phyloP scores from a whole-genome alignment of 345 rosid genomes.

The Ailanthus altissimus region DNA sequence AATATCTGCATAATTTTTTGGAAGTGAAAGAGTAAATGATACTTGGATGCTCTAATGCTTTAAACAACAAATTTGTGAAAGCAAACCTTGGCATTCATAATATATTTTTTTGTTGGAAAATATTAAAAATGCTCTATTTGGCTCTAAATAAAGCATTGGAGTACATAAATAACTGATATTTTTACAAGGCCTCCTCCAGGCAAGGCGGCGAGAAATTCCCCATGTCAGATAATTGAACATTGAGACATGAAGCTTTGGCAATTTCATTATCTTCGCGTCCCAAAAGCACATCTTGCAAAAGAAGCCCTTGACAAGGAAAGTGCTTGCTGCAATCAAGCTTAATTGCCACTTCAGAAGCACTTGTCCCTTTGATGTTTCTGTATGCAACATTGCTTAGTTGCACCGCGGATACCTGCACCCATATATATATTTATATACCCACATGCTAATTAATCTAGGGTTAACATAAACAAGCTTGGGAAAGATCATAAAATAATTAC shows the following conservation, averaged over 20 bases:
- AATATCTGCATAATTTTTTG: too few relatives aligned
- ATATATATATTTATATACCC: too few relatives aligned
- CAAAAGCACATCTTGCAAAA: constrained; percentile 50
- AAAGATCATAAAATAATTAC: constrained; percentile 31
- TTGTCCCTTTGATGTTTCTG: constrained; percentile 73
- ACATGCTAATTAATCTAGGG: not conserved
- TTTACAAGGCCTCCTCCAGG: too few relatives aligned
- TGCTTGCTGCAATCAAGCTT: constrained; percentile 64
- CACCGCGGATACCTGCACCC: constrained; percentile 65
- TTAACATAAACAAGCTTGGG: not conserved
- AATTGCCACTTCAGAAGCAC: constrained; percentile 62
- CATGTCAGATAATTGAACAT: constrained; percentile 36
- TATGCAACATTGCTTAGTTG: constrained; percentile 68
- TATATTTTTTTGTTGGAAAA: too few relatives aligned
- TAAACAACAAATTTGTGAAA: too few relatives aligned
- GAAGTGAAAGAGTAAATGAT: too few relatives aligned
- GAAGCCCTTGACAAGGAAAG: constrained; percentile 58
- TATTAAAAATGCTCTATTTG: too few relatives aligned
- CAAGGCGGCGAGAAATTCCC: constrained; percentile 59
- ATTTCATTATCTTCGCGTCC: constrained; percentile 23
- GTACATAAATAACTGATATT: too few relatives aligned
- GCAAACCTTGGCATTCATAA: too few relatives aligned
- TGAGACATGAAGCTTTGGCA: constrained; percentile 60
- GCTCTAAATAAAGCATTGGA: too few relatives aligned
- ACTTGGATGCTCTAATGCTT: too few relatives aligned